Conservation (phyloP, 176 grass and related monocot genomes). For the Oryza nivara region DNA sequence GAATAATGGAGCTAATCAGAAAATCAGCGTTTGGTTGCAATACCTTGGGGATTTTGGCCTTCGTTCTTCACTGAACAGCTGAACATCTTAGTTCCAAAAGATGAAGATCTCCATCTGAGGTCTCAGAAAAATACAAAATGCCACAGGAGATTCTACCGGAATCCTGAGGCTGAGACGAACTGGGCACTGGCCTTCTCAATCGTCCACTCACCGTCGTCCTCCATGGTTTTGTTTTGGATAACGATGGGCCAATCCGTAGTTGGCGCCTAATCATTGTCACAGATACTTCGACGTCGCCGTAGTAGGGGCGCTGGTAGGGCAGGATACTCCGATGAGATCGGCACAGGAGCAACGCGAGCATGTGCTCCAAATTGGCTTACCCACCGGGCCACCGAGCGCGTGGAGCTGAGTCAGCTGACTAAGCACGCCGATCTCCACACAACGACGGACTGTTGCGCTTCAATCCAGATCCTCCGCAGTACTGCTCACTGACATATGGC, state of each 20-base stretch:
- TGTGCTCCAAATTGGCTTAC: neutral
- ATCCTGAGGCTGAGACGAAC: neutral
- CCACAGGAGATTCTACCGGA: neutral
- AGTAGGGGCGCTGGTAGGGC: neutral
- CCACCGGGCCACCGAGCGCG: neutral
- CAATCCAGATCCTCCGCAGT: no score
- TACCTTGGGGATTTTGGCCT: neutral
- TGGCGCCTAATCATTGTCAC: neutral
- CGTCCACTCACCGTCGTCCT: neutral
- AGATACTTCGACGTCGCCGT: neutral
- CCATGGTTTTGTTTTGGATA: neutral
- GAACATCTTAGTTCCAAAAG: neutral
- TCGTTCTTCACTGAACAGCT: neutral
- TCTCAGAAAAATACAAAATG: neutral
- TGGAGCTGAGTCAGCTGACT: neutral
- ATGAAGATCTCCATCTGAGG: neutral
- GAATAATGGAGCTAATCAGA: constrained; percentile 32
- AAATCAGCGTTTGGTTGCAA: constrained; percentile 28
- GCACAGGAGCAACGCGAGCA: neutral
- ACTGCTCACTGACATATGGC: no score
- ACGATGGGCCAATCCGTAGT: neutral
- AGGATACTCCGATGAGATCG: neutral
- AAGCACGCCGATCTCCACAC: neutral
- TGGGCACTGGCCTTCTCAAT: neutral
- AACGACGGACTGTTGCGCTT: neutral